Evolutionary conservation across 257 asterid genomes (phyloP), one percentile per base, ranked within the genome.

Genomic region (Solanum lignicaule): DNA sequence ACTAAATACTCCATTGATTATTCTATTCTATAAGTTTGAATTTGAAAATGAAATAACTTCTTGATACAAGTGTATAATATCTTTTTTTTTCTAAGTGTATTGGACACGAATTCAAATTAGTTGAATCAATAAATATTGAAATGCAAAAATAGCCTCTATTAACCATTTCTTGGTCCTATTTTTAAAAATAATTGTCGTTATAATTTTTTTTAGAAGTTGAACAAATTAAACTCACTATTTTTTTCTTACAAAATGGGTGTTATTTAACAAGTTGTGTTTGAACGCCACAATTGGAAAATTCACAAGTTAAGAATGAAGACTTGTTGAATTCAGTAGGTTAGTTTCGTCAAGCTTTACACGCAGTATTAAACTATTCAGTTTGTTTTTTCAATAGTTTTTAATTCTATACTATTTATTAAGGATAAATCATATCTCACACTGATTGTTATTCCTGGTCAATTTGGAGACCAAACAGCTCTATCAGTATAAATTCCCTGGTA

Each of bases 91-190:
- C 0, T 2, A 1, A 2, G 23, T 32, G 5, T 29, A 29, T 6
- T 2, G 0, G 0, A 2, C 3, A 4, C 2, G 25, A 32, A 32
- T 32, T 71, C 0, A 0, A 71, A 31, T 71, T 16, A 31, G 2
- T 71, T 32, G 14, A 8, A 2, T 31, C 23, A 3, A 4, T 4
- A 6, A 69, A 69, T 20, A 0, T 29, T 7, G 7, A 6, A 69
- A 5, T 6, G 21, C 7, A 13, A 29, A 68, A 12, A 68, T 27
- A 68, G 11, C 1, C 21, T 14, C 11, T 29, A 6, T 1, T 68
- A 29, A 7, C 5, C 10, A 27, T 12, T 25, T 66, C 27, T 66
- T 25, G 35, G 9, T 66, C 33, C 9, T 62, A 23, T 62, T 25
- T 66, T 68, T 2, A 29, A 68, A 68, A 29, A 14, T 3, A 68